Evolutionary conservation across 169 alveolate species (phyloP).

Genomic region (Plasmodium coatneyi): DNA sequence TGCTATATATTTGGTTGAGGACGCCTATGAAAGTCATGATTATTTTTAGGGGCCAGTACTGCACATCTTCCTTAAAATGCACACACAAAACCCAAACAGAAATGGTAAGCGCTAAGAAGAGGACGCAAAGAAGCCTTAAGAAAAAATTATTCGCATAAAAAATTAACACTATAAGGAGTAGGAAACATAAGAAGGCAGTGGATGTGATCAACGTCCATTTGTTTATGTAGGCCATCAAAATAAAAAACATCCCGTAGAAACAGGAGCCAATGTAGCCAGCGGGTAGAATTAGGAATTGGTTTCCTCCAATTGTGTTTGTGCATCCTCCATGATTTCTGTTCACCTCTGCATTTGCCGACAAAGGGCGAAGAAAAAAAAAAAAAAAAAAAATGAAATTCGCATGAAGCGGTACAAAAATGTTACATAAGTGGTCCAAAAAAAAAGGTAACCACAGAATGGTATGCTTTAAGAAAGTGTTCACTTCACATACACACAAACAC

Average conservation of each 20-base stretch:
- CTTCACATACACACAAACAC: not conserved
- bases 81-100: conserved; percentile 72
- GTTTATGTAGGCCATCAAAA: conserved; percentile 78
- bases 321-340: conserved; percentile 82
- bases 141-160: conserved; percentile 78
- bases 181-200: conserved; percentile 77
- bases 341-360: conserved; percentile 75
- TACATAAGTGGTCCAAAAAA: not conserved
- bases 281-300: conserved; percentile 76
- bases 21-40: conserved; percentile 80
- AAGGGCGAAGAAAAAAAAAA: not conserved
- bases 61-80: conserved; percentile 68
- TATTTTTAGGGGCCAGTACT: conserved; percentile 80
- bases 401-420: not conserved
- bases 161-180: conserved; percentile 77
- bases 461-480: not conserved
- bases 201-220: conserved; percentile 79
- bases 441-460: not conserved
- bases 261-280: conserved; percentile 85
- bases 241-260: conserved; percentile 80
- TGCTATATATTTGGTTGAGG: conserved; percentile 78
- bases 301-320: conserved; percentile 82
- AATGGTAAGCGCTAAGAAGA: conserved; percentile 72
- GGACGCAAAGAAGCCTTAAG: conserved; percentile 75
- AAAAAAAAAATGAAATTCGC: not conserved